Base-by-base conservation (phyloP, 305 asterid species). In the Rubia balearica region DNA sequence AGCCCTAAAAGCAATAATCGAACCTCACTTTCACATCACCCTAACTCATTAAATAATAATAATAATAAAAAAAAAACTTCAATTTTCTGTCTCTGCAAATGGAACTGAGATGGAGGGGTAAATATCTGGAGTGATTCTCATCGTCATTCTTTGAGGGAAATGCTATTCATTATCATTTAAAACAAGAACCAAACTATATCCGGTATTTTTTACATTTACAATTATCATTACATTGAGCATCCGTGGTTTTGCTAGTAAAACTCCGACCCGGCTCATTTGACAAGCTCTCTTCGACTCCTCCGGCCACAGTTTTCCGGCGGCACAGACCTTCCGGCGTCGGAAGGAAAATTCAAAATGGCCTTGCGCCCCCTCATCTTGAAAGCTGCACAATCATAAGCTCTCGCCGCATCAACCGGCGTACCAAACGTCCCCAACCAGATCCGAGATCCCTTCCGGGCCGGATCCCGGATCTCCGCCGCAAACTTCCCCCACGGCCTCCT, bases 371-470 rank as follows among this genome's bases (percentile, higher is more conserved):
- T 85, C 84, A 89, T 78, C 81, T 79, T 85, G 73, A 87, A 89
- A 71, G 93, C 96, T 7, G 93, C 91, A 67, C 77, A 84, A 65
- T 89, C 96, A 9, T 89, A 87, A n/a, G 96, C 93, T 85, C 85
- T 84, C 0, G 93, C 96, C 0, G 93, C 93, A 7, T 89, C 93
- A 7, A 85, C 70, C 3, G 77, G 87, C 0, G 77, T 77, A 17
- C 85, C 91, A 55, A 81, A 89, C 21, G 96, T 89, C 67, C 96
- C 96, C 17, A 89, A 61, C 91, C 96, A 89, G 49, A 87, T 74
- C 80, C 96, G 84, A 21, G 81, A 49, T 3, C 91, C 88, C 62
- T 85, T 89, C 70, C 86, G 79, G 83, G 73, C 24, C 69, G 93
- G 90, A 77, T 88, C 92, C 11, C 92, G 85, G 62, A 88, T 88